Base-by-base conservation (phyloP, 2,329 filamentous ascomycete species). In the Curvularia spicifera region DNA sequence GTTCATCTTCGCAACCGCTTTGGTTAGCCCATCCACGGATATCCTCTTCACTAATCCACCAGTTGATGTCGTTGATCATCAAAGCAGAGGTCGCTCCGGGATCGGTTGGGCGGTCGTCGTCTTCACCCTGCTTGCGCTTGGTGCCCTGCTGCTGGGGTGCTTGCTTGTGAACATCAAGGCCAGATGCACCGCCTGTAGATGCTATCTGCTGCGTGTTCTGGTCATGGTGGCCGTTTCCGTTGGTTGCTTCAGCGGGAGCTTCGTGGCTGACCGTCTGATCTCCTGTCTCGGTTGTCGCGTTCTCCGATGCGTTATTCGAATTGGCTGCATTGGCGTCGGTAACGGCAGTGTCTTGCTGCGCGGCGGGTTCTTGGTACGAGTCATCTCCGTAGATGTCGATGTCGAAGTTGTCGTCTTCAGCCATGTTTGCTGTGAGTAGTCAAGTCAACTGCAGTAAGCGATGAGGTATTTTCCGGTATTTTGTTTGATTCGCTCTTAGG, bases 11-110 rank as follows among this genome's bases (percentile, higher is more conserved):
- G 67, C 87, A 91, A 2, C 85, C 86, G n/a, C 90, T 91, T 64
- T 91, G 85, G 65, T 88, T 87, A 24, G 90, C 84, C 91, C 93
- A 97, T 50, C 90, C 91, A 52, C 95, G 90, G 56, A 99, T 87
- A 68, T 98, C 93, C 72, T 99, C 95, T 73, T 99, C 95, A 2
- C 73, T 77, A 29, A 89, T 93, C 94, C 94, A 98, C 95, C 95
- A 99, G 76, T 91, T 90, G 9, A 99, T 82, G 49, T 98, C 95
- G 2, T 91, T 93, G 53, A 98, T 86, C 76, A 96, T 87, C 29
- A 98, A 79, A 0, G 93, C 93, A 24, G 87, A 82, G 5, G 85
- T 87, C 2, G 87, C 87, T 61, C 84, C 83, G 1, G 83, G 83
- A 58, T 89, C 87, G 5, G 83, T 73, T 1, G 81, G 81, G 24